Conservation (phyloP, 805 yeast species). For the Clavispora asparagi region DNA sequence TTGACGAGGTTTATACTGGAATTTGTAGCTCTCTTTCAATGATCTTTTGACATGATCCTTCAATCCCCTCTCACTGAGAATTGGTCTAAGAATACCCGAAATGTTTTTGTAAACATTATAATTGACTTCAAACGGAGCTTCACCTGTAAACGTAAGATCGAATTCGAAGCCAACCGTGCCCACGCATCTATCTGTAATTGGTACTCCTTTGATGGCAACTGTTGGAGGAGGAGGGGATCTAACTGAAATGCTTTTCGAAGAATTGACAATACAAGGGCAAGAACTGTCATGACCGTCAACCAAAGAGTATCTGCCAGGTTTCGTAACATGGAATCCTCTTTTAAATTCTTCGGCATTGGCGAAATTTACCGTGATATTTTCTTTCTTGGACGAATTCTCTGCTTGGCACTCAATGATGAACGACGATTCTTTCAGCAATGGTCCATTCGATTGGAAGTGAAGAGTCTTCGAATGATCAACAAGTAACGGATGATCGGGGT, state of each 20-base stretch:
- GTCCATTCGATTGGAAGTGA: slow-evolving; percentile 13
- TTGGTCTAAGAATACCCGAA: slow-evolving; percentile 27
- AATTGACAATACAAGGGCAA: slow-evolving; percentile 63
- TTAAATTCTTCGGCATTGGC: slow-evolving; percentile 20
- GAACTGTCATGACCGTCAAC: slow-evolving; percentile 48
- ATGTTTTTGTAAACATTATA: slow-evolving; percentile 52
- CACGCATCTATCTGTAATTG: slow-evolving; percentile 81
- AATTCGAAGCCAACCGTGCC: slow-evolving; percentile 82
- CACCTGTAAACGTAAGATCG: slow-evolving; percentile 64
- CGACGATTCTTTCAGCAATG: slow-evolving; percentile 21
- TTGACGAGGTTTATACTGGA: slow-evolving; percentile 66
- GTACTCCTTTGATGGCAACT: slow-evolving; percentile 42
- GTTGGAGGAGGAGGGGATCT: slow-evolving; percentile 27
- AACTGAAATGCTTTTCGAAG: slow-evolving; percentile 12
- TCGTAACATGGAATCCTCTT: slow-evolving; percentile 33
- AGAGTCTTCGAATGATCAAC: slow-evolving; percentile 26
- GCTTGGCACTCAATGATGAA: slow-evolving; percentile 31
- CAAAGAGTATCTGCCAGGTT: slow-evolving; percentile 66
- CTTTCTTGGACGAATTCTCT: slow-evolving; percentile 15
- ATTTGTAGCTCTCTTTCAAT: slow-evolving; percentile 19
- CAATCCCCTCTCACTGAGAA: slow-evolving; percentile 27
- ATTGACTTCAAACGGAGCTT: slow-evolving; percentile 72
- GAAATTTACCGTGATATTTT: slow-evolving; percentile 22
- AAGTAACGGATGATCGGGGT: slow-evolving; percentile 18
- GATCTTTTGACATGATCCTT: slow-evolving; percentile 17